Evolutionary conservation across 1,139 yeast genomes (phyloP), one percentile per base, ranked within the genome.

Genomic region (Blastobotrys capitulatus): DNA sequence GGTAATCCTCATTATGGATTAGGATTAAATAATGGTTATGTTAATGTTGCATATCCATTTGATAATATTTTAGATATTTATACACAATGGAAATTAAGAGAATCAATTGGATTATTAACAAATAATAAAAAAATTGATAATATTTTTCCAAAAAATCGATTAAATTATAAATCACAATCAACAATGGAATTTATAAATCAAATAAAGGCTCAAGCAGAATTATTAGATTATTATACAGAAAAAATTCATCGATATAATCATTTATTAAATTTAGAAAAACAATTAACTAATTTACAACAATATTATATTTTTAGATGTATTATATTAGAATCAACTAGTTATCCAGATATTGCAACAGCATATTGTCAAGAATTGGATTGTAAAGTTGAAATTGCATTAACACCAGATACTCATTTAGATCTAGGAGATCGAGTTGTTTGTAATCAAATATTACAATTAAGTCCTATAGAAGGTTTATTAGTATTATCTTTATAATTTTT

Each of bases 371-470:
- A 63, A 35, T 55, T 63, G 18, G 60, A 56, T 9, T 41, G 55
- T 40, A 54, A 48, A 15, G 65, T 63, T 1, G 61, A 60, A 35
- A 52, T 63, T n/a, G 57, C 48, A 6, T 50, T 60, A 26, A 38
- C 45, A 9, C 60, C 59, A 1, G 47, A 44, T 35, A 55, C 61
- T 10, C 40, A 54, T 34, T 60, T 65, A 15, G 56, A 57, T 15
- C 44, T 52, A 2, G 71, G 70, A 16, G 70, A 67, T 52, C 58
- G 63, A 31, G 59, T 68, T 6, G 59, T 67, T 26, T 64, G 70
- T 44, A 65, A 66, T 16, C 63, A 63, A 38, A 64, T 68, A 12
- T 42, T 64, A 25, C 64, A 60, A 45, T 57, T 64, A 9, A 65
- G 60, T 35, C 63, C 70, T 1, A 47, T 58, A 10, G 61, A 60